Percentiles rank a stretch among this genome's conserved stretches.
These are phyloP conservation scores for Eimeria brunetti DNA, from an alignment of 169 alveolate genomes.

Conservation along the genomic window DNA sequence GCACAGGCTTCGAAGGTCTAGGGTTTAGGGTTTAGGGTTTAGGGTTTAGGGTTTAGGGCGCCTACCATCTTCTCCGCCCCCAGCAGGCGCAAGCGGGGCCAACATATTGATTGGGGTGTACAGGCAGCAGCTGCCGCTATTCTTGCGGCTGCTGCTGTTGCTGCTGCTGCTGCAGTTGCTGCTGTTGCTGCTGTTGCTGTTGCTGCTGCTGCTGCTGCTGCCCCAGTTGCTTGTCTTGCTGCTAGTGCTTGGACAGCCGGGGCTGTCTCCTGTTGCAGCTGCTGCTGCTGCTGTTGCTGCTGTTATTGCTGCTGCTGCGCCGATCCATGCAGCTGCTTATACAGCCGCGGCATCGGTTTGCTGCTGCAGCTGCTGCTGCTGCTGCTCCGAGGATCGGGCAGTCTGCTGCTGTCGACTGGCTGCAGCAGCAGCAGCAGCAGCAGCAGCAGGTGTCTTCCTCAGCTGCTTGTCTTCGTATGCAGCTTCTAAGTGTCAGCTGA, in stretches of 20 bases:
- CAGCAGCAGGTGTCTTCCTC: background rate
- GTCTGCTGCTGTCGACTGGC: slow-evolving; percentile 1
- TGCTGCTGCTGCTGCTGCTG: background rate
- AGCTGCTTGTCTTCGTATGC: slow-evolving; percentile 25
- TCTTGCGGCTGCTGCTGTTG: background rate
- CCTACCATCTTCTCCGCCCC: too few relatives aligned
- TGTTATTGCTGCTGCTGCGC: background rate
- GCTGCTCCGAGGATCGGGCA: background rate
- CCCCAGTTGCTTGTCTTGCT: background rate
- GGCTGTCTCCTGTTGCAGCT: background rate
- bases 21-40: background rate
- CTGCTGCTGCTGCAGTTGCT: background rate
- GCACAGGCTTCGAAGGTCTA: too few relatives aligned
- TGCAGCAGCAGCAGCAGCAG: slow-evolving; percentile 35
- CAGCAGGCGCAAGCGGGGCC: too few relatives aligned
- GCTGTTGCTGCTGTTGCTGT: background rate
- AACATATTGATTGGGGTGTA: background rate
- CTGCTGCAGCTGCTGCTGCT: background rate
- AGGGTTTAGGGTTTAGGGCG: background rate
- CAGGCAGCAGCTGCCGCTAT: background rate
- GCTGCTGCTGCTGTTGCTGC: slow-evolving; percentile 21
- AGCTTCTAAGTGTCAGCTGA: slow-evolving; percentile 44
- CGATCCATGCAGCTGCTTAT: slow-evolving; percentile 34
- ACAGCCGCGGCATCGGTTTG: slow-evolving; percentile 1
- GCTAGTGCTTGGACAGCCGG: background rate